Conservation (phyloP, 2,329 filamentous ascomycete genomes). For the Sphaerulina vaccinii region DNA sequence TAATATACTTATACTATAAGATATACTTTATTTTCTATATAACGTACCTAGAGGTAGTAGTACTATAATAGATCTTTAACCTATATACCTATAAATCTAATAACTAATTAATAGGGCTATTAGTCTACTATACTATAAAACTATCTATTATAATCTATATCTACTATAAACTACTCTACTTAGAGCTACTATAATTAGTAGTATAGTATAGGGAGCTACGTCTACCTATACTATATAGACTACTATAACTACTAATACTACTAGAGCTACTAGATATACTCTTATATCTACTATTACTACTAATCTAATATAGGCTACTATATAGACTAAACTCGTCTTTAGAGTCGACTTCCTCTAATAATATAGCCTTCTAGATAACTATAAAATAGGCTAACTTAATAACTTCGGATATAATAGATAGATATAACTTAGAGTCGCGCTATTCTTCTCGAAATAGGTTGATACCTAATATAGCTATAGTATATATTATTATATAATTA, state of each 20-base stretch:
- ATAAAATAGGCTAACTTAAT: constrained; percentile 1
- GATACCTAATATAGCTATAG: no score
- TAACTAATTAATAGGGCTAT: no score
- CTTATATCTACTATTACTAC: neutral
- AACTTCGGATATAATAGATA: no score
- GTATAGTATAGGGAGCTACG: neutral
- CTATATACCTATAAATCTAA: no score
- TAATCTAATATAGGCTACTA: neutral
- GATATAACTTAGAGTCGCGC: no score
- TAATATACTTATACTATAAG: constrained; percentile 1
- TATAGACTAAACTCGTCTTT: neutral
- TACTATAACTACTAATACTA: no score
- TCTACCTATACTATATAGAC: neutral
- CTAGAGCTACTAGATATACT: neutral
- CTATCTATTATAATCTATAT: no score
- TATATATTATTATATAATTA: no score
- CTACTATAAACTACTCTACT: no score
- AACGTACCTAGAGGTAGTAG: neutral
- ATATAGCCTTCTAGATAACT: neutral
- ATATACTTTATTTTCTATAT: no score
- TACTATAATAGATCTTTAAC: constrained; percentile 1
- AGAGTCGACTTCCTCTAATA: neutral
- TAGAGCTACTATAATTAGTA: neutral
- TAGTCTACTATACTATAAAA: no score
- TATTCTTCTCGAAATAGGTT: no score